Evolutionary conservation across 129 eudicot genomes (phyloP), one percentile per base, ranked within the genome.

Genomic region (Flaveria brownii): DNA sequence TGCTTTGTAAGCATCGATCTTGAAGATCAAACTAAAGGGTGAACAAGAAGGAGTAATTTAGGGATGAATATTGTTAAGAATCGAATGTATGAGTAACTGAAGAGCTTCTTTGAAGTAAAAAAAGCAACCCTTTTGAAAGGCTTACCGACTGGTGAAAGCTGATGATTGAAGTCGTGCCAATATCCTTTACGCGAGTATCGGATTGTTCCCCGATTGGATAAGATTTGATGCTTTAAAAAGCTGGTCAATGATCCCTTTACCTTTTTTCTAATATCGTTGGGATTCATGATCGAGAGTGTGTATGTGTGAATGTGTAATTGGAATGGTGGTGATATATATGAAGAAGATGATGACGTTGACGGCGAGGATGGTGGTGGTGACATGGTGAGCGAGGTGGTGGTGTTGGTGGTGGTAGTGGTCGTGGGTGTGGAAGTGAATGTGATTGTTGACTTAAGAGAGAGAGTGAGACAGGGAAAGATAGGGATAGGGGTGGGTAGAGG

Each of bases 91-190:
- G 74, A 94, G 90, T 69, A 83, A 70, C 15, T 83, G 92, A 70
- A 94, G 83, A 36, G 97, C 96, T 78, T 94, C 99, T 82, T 91
- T 91, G 81, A 81, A 88, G 70, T 87, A n/a, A n/a, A 94, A 56
- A 86, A 94, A 79, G 99, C 96, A 80, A 94, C 97, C 91, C 97
- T 86, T 62, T 73, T 47, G 79, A 94, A 88, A 79, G 99, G 99
- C 92, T 91, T 94, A 78, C 93, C 93, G 64, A 80, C 74, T 4
- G 96, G 96, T 84, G 93, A 87, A 76, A 88, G 88, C 92, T 88
- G 98, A 86, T 93, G 98, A 93, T 93, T 93, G 98, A n/a, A 93
- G 98, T 96, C 98, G 98, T 96, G 98, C 98, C 98, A 93, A 93
- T 93, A 93, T 93, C 98, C 86, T 96, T 85, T 93, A 95, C 96